Conservation (phyloP, 2,329 filamentous ascomycete genomes). For the Metarhizium guizhouense region DNA sequence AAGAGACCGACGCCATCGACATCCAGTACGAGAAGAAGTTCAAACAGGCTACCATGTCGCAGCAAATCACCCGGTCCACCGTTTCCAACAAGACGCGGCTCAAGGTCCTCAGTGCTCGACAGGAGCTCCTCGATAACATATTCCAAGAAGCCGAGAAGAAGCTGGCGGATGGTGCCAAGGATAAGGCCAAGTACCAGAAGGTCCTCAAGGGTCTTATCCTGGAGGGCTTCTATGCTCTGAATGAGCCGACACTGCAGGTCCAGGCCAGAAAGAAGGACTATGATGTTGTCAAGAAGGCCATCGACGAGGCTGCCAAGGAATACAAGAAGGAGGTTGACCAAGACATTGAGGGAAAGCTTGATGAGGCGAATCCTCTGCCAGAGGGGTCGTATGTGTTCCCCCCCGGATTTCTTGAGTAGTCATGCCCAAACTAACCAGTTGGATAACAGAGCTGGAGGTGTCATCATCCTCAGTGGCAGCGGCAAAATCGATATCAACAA, state of each 20-base stretch:
- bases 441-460: conserved; percentile 64
- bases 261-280: conserved; percentile 73
- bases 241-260: conserved; percentile 68
- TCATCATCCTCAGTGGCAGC: conserved; percentile 67
- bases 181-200: conserved; percentile 65
- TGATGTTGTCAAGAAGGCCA: conserved; percentile 66
- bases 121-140: conserved; percentile 83
- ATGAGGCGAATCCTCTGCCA: conserved; percentile 70
- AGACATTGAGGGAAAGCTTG: conserved; percentile 60
- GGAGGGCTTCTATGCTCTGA: conserved; percentile 82
- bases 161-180: conserved; percentile 55
- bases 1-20: conserved; percentile 92
- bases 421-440: neutral
- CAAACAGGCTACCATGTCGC: conserved; percentile 96
- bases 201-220: conserved; percentile 75
- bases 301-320: conserved; percentile 66
- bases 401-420: neutral
- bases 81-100: conserved; percentile 94
- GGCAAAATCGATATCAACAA: conserved; percentile 99
- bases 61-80: conserved; percentile 96
- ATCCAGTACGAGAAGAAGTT: conserved; percentile 94
- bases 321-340: conserved; percentile 72
- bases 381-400: conserved; percentile 65
- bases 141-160: conserved; percentile 74
- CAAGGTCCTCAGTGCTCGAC: conserved; percentile 75